These are phyloP conservation scores for Mucor velutinosus DNA, from an alignment of 371 early-diverging fungal genomes.

Conservation along the genomic window DNA sequence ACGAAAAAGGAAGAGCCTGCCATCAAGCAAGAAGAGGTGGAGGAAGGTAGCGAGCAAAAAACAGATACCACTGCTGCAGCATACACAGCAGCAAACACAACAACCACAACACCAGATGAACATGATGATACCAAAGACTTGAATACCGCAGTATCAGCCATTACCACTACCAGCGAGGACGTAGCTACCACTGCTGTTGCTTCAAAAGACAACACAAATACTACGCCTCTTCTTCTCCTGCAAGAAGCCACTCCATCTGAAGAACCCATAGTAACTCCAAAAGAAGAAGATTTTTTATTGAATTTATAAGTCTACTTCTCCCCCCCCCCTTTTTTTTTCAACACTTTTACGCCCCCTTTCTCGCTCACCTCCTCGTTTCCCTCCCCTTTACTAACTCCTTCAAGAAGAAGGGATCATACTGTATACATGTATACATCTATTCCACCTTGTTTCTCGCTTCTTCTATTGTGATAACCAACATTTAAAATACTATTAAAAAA, in stretches of 20 bases:
- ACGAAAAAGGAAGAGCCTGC: constrained; percentile 39
- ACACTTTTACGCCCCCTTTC: not conserved
- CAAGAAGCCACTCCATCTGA: not conserved
- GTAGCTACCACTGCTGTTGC: not conserved
- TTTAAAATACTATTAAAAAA: not conserved
- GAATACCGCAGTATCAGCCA: not conserved
- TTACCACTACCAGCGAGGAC: not conserved
- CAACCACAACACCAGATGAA: not conserved
- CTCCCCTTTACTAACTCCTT: not conserved
- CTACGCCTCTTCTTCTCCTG: not conserved
- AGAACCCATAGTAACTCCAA: not conserved
- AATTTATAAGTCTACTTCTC: not conserved
- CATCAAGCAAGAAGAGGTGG: not conserved
- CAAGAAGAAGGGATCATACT: not conserved
- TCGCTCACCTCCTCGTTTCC: not conserved
- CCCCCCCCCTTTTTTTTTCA: not conserved
- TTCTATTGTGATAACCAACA: too few relatives aligned
- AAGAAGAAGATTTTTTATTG: constrained; percentile 9
- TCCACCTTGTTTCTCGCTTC: not conserved
- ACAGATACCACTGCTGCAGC: not conserved
- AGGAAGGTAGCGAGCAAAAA: not conserved
- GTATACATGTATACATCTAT: constrained; percentile 1
- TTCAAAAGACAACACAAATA: not conserved
- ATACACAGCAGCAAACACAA: not conserved
- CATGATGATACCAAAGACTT: not conserved